These are phyloP conservation scores for Globisporangium cystogenes DNA, from an alignment of 352 stramenopile genomes.

Conservation along the genomic window DNA sequence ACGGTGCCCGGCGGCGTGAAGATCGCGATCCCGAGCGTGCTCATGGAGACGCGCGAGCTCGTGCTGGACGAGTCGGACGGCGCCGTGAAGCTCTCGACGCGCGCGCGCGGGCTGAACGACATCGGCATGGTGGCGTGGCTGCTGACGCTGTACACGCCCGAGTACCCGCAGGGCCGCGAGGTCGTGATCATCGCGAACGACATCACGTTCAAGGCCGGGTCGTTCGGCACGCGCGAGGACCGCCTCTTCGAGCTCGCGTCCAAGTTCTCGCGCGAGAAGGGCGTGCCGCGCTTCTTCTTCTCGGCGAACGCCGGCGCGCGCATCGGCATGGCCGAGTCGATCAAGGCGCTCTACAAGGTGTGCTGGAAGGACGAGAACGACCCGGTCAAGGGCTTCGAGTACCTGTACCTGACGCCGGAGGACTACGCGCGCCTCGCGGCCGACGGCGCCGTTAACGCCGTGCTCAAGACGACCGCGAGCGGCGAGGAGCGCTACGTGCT, in stretches of 20 bases:
- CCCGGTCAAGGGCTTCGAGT: conserved; percentile 98
- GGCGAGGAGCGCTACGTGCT: conserved; percentile 92
- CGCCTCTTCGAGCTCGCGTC: conserved; percentile 98
- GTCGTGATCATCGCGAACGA: conserved; percentile 99
- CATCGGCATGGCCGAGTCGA: conserved; percentile 97
- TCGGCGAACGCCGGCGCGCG: conserved; percentile 98
- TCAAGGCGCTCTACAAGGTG: conserved; percentile 98
- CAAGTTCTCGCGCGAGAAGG: conserved; percentile 90
- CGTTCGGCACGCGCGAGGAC: conserved; percentile 99
- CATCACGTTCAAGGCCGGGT: conserved; percentile 99
- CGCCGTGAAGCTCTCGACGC: conserved; percentile 46
- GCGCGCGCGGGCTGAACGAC: conserved; percentile 95
- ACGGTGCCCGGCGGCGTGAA: conserved; percentile 52
- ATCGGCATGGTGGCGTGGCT: conserved; percentile 99
- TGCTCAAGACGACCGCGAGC: conserved; percentile 47
- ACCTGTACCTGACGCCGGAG: conserved; percentile 95
- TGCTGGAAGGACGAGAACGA: conserved; percentile 96
- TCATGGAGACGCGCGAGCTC: conserved; percentile 94
- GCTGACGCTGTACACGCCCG: conserved; percentile 96
- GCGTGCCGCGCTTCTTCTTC: conserved; percentile 97
- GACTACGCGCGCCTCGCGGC: conserved; percentile 93
- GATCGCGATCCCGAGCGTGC: conserved; percentile 81
- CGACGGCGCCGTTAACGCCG: conserved; percentile 88
- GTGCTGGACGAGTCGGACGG: conserved; percentile 85
- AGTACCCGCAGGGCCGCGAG: conserved; percentile 96